Evolutionary conservation across 495 filamentous ascomycete species (phyloP), one percentile per base, ranked within the genome.

Genomic region (Daldinia grandis): DNA sequence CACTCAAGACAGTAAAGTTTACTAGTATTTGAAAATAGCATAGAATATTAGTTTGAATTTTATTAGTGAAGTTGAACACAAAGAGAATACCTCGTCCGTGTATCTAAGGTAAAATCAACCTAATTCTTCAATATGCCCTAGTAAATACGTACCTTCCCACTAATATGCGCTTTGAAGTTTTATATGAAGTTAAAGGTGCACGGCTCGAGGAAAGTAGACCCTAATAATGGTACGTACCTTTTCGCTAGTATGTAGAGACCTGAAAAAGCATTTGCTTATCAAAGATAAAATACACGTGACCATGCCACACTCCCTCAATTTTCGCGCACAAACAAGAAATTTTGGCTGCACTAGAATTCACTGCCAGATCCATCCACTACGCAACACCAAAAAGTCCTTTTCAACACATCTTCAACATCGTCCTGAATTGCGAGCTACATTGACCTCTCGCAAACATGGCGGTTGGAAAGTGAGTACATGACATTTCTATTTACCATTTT

Each of bases 401-500:
- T 62, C 64, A 74, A 72, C 69, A 70, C 67, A 70, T 57, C 64
- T 56, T 63, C 58, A 70, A 72, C 62, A 61, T 64, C 76, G 74
- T 75, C 76, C 67, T 66, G 62, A 74, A 55, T 75, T 75, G 76
- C 72, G 74, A 76, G 72, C 69, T 62, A 70, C 27, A 27, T 56
- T 71, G 42, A 80, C 64, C 60, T 66, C 80, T 89, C 86, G 86
- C 87, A 91, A 91, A 84, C 82, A 94, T 94, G 92, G 92, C 92
- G 89, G 92, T 94, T 87, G 92, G 92, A 87, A 94, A 94, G 91
- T 94, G 85, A 86, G 91, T 87, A 69, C 50, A 66, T 74, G 61
- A 57, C 9, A 27, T 59, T 57, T 33, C n/a, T 7, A 62, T 68
- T 42, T n/a, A 66, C 24, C 61, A 64, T 67, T 47, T 33, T 12